Evolutionary conservation across 148 eudicot species (phyloP), one percentile per base, ranked within the genome.

Genomic region (Salicornia ramosissima): DNA sequence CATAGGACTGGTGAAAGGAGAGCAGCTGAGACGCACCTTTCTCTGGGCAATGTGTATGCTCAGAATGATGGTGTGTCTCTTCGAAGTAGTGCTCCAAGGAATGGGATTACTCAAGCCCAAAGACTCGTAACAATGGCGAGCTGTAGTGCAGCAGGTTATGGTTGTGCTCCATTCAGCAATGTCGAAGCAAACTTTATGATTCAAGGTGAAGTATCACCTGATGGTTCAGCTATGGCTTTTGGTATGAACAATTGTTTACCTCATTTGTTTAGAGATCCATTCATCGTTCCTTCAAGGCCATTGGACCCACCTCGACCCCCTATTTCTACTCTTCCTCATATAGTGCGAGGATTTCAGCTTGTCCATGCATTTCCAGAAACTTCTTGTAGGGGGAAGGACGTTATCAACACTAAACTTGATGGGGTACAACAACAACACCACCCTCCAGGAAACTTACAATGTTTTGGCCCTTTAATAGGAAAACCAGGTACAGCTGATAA

Each of bases 41-140:
- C 90, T 15, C 78, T 84, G 22, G 85, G 86, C 36, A 81, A 80
- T 53, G 64, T 74, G 39, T 68, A 78, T 71, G 68, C 82, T 69
- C 70, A 65, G 46, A 73, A 62, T 22, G 77, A 70, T 53, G 75
- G 59, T 30, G 24, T 64, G 43, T 28, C 50, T 33, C 55, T 52
- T 45, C 67, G 59, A 50, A 47, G 68, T 67, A 57, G 40, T 62
- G 40, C 51, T 59, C 75, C 70, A 18, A 63, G 49, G 24, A 45
- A 64, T 50, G 66, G 69, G 73, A 68, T 26, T 30, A 28, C 28
- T 25, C 77, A 68, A 59, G 34, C 69, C 68, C 76, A 58, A 24
- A 63, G 51, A 29, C 68, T 73, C 16, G 71, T 45, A 40, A 73
- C 75, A 64, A 49, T 64, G 64, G 64, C 80, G 19, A 69, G 47